Conservation (phyloP, 169 alveolate species). For the Toxoplasma gondii region DNA sequence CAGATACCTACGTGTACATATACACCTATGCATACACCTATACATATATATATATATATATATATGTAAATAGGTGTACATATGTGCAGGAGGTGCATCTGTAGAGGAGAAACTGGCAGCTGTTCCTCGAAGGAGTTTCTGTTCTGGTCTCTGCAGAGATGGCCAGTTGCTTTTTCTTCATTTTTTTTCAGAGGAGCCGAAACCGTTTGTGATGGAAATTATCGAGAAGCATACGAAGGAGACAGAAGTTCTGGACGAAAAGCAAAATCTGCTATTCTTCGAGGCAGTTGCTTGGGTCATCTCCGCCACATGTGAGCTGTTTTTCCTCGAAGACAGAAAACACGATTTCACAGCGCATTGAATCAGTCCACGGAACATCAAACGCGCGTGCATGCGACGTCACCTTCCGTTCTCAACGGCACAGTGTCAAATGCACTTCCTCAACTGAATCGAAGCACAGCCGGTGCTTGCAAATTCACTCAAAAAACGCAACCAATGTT, state of each 20-base stretch:
- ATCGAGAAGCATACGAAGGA: constrained; percentile 43
- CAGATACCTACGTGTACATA: background rate
- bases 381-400: background rate
- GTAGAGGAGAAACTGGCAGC: too few relatives aligned
- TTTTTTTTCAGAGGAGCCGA: constrained; percentile 54
- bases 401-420: too few relatives aligned
- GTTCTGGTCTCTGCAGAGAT: too few relatives aligned
- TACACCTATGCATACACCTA: too few relatives aligned
- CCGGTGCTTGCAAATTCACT: too few relatives aligned
- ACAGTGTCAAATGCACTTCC: too few relatives aligned
- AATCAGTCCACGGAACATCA: background rate
- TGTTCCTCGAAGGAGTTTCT: too few relatives aligned
- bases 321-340: background rate
- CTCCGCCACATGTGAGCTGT: constrained; percentile 57
- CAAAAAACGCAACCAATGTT: too few relatives aligned
- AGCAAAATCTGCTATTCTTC: constrained; percentile 65
- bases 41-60: too few relatives aligned
- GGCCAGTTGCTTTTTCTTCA: background rate
- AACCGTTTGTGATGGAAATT: constrained; percentile 35
- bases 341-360: background rate
- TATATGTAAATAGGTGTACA: too few relatives aligned
- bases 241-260: constrained; percentile 59
- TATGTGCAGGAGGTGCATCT: too few relatives aligned
- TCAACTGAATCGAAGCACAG: too few relatives aligned
- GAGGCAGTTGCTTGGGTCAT: constrained; percentile 64